Evolutionary conservation across 2,329 filamentous ascomycete species (phyloP).

Genomic region (Paramyrothecium roridum): DNA sequence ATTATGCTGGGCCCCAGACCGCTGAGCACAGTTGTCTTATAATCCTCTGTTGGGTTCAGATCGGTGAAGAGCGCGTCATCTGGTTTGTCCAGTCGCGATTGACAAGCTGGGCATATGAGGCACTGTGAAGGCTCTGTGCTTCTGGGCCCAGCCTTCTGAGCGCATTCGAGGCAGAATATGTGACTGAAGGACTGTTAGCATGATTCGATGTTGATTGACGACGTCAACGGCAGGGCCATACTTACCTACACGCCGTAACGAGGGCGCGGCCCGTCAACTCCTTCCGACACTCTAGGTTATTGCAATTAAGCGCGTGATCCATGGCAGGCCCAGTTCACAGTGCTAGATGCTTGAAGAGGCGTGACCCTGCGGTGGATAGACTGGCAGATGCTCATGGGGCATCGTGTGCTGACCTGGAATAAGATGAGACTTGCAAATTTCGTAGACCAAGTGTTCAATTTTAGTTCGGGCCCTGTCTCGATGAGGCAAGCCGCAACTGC

Average conservation of each 20-base stretch:
- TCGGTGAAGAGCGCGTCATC: slow-evolving; percentile 72
- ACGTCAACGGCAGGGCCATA: neutral
- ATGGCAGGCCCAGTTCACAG: slow-evolving; percentile 37
- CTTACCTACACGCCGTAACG: slow-evolving; percentile 83
- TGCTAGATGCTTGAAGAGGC: no score
- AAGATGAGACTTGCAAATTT: no score
- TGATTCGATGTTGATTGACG: no score
- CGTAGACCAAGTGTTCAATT: no score
- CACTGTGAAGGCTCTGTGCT: slow-evolving; percentile 29
- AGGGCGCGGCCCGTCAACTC: slow-evolving; percentile 69
- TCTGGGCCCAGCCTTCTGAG: slow-evolving; percentile 61
- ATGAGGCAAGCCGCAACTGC: no score
- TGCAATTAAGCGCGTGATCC: slow-evolving; percentile 76
- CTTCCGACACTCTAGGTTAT: slow-evolving; percentile 71
- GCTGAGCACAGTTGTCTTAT: slow-evolving; percentile 82
- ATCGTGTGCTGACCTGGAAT: no score
- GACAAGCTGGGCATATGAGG: slow-evolving; percentile 72
- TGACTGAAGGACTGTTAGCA: slow-evolving; percentile 52
- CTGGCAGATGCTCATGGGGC: no score
- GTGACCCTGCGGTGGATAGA: no score
- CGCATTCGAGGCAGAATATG: slow-evolving; percentile 79
- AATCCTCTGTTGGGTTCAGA: slow-evolving; percentile 80
- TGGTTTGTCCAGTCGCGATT: slow-evolving; percentile 61
- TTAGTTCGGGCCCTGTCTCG: no score
- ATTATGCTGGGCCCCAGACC: slow-evolving; percentile 78